Base-by-base conservation (phyloP, 768 basidiomycete genomes). In the Gyrodon lividus region DNA sequence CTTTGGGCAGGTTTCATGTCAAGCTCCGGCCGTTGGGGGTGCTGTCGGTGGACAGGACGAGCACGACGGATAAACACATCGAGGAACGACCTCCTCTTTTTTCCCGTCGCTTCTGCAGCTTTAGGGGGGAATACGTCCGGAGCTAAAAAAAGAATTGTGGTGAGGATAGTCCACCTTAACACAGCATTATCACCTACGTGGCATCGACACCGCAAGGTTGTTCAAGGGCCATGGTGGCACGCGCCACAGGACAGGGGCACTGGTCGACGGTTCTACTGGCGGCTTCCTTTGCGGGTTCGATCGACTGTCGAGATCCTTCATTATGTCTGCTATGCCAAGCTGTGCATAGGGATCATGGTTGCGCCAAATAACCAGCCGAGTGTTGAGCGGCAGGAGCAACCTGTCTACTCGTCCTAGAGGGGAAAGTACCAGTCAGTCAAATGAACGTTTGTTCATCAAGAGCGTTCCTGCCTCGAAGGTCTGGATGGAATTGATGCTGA, bases 61-160 rank as follows among this genome's bases (percentile, higher is more conserved):
- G n/a, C n/a, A 20, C 61, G 63, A 23, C 58, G 56, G 0, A 37
- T 31, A 13, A 28, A 46, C 19, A 31, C 22, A 55, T 54, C 50
- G 13, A 52, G 43, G 5, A 49, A 39, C 1, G 39, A 46, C 46
- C 7, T 60, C 41, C 3, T 28, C 10, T 59, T 65, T 30, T 33
- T 34, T 19, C 54, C 59, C 53, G 51, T 55, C 23, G 55, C 51
- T 26, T 60, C 52, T 8, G 28, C 48, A 50, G 48, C 47, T 52
- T 61, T 57, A 49, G 56, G 52, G 38, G 66, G 61, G 58, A 70
- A 73, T 5, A 63, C 69, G 52, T 72, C 72, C 1, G 74, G 74
- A 2, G 74, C 75, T 76, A 56, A 46, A 52, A 44, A n/a, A 38
- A 41, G 10, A 28, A 6, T 8, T 52, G 54, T 17, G n/a, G 52